Conservation (phyloP, 177 flowering plant species). For the Vitis hybrid region DNA sequence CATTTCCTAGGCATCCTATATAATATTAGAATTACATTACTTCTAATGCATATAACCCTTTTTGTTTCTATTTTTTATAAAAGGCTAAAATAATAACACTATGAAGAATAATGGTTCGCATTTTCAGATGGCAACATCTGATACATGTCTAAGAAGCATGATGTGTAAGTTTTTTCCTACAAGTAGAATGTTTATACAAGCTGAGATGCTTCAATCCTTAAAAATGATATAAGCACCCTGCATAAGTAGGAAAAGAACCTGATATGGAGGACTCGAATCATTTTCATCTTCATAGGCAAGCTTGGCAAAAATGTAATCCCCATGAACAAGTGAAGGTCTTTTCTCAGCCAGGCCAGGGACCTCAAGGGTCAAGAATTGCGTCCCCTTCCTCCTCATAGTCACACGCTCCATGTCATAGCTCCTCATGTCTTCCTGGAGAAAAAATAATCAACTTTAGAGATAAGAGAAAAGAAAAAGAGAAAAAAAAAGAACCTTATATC, state of each 20-base stretch:
- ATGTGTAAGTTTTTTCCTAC: neutral
- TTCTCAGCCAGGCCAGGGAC: slow-evolving; percentile 95
- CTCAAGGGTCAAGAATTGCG: slow-evolving; percentile 53
- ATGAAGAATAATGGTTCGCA: neutral
- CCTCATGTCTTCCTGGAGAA: slow-evolving; percentile 77
- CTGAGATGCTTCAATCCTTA: neutral
- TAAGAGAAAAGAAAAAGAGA: neutral
- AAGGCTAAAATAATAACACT: neutral
- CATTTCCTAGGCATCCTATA: too few species aligned
- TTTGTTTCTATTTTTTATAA: neutral
- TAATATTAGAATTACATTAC: too few species aligned
- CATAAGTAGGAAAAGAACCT: slow-evolving; percentile 42
- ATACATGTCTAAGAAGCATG: neutral
- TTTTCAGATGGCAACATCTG: neutral
- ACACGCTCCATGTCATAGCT: slow-evolving; percentile 70
- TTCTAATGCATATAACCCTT: too few species aligned
- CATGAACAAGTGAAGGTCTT: slow-evolving; percentile 86
- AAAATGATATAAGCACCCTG: slow-evolving; percentile 11
- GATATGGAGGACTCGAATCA: slow-evolving; percentile 30
- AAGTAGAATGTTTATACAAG: neutral
- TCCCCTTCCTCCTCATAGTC: slow-evolving; percentile 48
- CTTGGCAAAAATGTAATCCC: slow-evolving; percentile 67
- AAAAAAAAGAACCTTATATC: too few species aligned
- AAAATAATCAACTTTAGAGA: slow-evolving; percentile 6
- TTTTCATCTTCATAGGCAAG: slow-evolving; percentile 27